Conservation (phyloP, 805 yeast species). For the Saccharomyces jurei region DNA sequence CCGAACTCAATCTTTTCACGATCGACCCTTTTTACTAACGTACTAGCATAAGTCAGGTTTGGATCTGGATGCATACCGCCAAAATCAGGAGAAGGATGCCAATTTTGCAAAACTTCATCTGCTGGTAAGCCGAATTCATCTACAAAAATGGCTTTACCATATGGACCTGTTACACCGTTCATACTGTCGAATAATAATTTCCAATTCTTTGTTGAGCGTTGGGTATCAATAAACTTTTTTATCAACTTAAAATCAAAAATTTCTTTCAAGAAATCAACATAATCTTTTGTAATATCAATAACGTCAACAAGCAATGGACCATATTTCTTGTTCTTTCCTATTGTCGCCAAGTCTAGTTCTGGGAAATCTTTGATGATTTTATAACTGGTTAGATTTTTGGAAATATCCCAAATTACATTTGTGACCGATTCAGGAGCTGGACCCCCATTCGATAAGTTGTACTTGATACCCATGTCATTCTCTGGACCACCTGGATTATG, state of each 20-base stretch:
- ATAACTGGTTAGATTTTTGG: slow-evolving; percentile 53
- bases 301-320: slow-evolving; percentile 71
- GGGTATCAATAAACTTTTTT: slow-evolving; percentile 50
- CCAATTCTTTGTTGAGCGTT: slow-evolving; percentile 48
- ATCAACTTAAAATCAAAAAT: slow-evolving; percentile 87
- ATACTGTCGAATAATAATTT: slow-evolving; percentile 79
- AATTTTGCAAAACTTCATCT: slow-evolving; percentile 64
- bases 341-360: slow-evolving; percentile 47
- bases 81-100: slow-evolving; percentile 77
- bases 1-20: slow-evolving; percentile 78
- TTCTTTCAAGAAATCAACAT: slow-evolving; percentile 66
- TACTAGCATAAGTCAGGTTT: slow-evolving; percentile 85
- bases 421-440: slow-evolving; percentile 97
- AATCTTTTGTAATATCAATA: slow-evolving; percentile 73
- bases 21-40: slow-evolving; percentile 82
- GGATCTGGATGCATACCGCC: slow-evolving; percentile 99
- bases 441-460: slow-evolving; percentile 91
- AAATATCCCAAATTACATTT: slow-evolving; percentile 68
- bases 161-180: slow-evolving; percentile 97
- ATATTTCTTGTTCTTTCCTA: slow-evolving; percentile 42
- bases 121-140: slow-evolving; percentile 75
- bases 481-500: slow-evolving; percentile 97
- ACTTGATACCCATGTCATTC: slow-evolving; percentile 91
- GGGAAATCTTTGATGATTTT: slow-evolving; percentile 54
- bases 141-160: slow-evolving; percentile 76